Evolutionary conservation across 345 rosid genomes (phyloP).

Genomic region (Erucastrum elatum): DNA sequence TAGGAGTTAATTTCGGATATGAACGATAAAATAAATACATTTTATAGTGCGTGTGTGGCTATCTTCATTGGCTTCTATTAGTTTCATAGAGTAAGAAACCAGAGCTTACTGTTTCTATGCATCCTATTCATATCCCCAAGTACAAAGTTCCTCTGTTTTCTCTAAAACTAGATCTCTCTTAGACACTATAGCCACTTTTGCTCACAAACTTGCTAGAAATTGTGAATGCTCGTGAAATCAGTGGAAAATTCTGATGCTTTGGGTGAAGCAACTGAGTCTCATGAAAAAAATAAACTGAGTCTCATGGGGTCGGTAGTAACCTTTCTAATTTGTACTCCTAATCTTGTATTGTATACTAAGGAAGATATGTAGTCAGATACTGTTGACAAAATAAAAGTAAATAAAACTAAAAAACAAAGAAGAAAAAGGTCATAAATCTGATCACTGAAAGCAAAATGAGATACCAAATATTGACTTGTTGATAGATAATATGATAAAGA

Average conservation of each 20-base stretch:
- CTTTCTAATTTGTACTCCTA: no score
- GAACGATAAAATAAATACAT: neutral
- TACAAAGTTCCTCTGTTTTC: neutral
- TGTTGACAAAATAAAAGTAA: neutral
- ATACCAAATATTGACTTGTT: conserved; percentile 21
- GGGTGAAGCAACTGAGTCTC: conserved; percentile 21
- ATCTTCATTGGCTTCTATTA: neutral
- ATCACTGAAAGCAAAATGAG: neutral
- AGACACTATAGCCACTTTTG: conserved; percentile 26
- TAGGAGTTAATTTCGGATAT: conserved; percentile 7
- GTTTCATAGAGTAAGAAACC: no score
- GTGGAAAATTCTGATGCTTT: conserved; percentile 11
- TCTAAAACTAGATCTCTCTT: neutral
- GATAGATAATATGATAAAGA: neutral
- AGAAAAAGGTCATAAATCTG: neutral
- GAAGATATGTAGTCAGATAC: neutral
- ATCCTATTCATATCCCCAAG: neutral
- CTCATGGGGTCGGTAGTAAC: conserved; percentile 1
- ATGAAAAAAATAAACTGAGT: conserved; percentile 8
- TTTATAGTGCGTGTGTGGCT: no score
- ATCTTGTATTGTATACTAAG: no score
- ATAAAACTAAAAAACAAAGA: neutral
- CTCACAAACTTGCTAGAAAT: conserved; percentile 26
- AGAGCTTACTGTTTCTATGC: neutral
- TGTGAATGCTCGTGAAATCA: conserved; percentile 2